Evolutionary conservation across 106 monocot species (phyloP).

Genomic region (Posidonia australis): DNA sequence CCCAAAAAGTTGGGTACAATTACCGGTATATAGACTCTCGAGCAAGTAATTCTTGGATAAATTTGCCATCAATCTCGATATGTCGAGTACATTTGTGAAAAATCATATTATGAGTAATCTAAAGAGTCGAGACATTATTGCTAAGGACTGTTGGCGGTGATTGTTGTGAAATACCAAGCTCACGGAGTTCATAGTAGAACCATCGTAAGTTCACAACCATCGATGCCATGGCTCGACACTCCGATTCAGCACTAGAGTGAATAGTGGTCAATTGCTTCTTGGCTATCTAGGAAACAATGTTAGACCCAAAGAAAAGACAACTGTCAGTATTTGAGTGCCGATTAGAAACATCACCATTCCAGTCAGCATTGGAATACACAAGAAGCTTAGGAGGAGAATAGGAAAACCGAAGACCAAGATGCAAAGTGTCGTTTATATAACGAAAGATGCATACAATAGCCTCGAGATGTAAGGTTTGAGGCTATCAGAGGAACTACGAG

Average conservation of each 20-base stretch:
- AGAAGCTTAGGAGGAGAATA: not conserved
- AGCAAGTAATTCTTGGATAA: not conserved
- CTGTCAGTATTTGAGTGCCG: not conserved
- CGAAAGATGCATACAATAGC: not conserved
- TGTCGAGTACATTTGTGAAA: not conserved
- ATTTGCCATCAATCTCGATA: not conserved
- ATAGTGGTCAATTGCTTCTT: not conserved
- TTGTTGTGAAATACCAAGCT: not conserved
- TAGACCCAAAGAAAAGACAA: not conserved
- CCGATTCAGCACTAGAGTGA: not conserved
- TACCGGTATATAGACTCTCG: not conserved
- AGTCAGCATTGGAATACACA: not conserved
- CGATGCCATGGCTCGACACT: not conserved
- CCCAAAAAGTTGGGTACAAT: no score
- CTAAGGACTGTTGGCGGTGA: not conserved
- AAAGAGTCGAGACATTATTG: not conserved
- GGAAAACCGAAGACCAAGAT: not conserved
- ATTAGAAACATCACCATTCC: not conserved
- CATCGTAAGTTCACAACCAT: not conserved
- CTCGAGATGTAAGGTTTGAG: not conserved
- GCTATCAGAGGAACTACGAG: not conserved
- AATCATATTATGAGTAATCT: not conserved
- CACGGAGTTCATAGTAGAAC: not conserved
- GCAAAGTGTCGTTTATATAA: not conserved
- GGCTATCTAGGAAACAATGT: not conserved